These are phyloP conservation scores for Lecanicillium sp. DNA, from an alignment of 2,329 filamentous ascomycete species.

Conservation along the genomic window DNA sequence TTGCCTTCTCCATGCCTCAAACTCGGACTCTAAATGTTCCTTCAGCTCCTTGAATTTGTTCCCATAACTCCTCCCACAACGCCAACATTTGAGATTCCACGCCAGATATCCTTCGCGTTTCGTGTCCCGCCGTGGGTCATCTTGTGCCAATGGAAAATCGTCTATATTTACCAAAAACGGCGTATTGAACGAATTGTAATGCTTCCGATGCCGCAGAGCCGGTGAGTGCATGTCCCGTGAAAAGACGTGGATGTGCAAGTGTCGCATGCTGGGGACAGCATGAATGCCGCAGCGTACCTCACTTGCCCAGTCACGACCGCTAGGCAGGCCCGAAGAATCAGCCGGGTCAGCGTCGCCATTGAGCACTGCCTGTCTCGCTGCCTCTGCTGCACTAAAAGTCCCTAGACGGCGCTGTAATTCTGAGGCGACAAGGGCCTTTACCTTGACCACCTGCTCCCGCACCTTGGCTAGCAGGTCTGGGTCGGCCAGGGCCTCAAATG, in stretches of 20 bases:
- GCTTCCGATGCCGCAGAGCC: constrained; percentile 68
- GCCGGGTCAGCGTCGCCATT: constrained; percentile 41
- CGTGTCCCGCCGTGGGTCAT: constrained; percentile 55
- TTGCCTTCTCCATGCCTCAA: constrained; percentile 63
- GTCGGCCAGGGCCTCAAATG: constrained; percentile 70
- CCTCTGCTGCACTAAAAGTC: constrained; percentile 52
- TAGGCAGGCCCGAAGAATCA: constrained; percentile 44
- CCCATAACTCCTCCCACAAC: constrained; percentile 66
- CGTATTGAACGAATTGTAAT: constrained; percentile 89
- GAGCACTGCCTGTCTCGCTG: constrained; percentile 57
- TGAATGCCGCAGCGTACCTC: constrained; percentile 77
- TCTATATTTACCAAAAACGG: constrained; percentile 72
- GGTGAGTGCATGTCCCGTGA: constrained; percentile 70
- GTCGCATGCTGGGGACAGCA: constrained; percentile 82
- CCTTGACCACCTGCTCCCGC: constrained; percentile 48
- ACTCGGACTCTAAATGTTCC: constrained; percentile 66
- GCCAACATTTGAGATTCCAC: constrained; percentile 71
- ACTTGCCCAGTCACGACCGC: constrained; percentile 67
- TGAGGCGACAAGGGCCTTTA: constrained; percentile 58
- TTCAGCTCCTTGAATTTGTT: constrained; percentile 69
- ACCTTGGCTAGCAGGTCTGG: constrained; percentile 58
- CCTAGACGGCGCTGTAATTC: constrained; percentile 68
- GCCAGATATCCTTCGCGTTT: constrained; percentile 51
- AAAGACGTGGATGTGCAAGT: constrained; percentile 84
- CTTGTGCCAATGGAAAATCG: constrained; percentile 65